Evolutionary conservation across 305 asterid genomes (phyloP).

Genomic region (Nicotiana rustica): DNA sequence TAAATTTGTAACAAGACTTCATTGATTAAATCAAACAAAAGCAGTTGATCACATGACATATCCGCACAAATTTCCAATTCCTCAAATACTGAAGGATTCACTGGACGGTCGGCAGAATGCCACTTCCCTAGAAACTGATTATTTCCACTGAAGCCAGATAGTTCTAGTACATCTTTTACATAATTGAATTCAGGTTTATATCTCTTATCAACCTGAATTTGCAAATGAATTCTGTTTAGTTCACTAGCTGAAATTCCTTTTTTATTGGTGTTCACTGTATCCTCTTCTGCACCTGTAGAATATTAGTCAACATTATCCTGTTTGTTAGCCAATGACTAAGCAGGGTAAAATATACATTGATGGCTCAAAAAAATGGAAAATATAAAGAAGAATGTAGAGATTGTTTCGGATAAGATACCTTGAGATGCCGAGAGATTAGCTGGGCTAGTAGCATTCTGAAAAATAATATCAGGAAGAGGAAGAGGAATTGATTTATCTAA

Average conservation of each 20-base stretch:
- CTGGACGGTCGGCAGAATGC: slow-evolving; percentile 23
- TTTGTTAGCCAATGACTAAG: not conserved
- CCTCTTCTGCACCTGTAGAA: slow-evolving; percentile 12
- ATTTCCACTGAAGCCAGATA: slow-evolving; percentile 67
- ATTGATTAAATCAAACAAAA: slow-evolving; percentile 73
- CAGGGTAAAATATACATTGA: no score
- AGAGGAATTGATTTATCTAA: slow-evolving; percentile 38
- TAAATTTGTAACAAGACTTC: slow-evolving; percentile 68
- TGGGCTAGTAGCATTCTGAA: slow-evolving; percentile 42
- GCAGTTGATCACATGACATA: slow-evolving; percentile 46
- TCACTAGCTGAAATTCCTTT: slow-evolving; percentile 23
- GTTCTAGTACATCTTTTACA: slow-evolving; percentile 68
- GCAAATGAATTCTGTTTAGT: slow-evolving; percentile 41
- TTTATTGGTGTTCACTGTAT: not conserved
- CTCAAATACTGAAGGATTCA: slow-evolving; percentile 34
- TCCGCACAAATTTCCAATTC: slow-evolving; percentile 13
- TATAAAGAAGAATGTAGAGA: not conserved
- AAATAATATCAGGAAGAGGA: slow-evolving; percentile 39
- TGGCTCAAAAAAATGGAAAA: not conserved
- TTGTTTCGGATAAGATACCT: slow-evolving; percentile 35
- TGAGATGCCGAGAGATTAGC: not conserved
- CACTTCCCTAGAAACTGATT: slow-evolving; percentile 36
- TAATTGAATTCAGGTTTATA: slow-evolving; percentile 62
- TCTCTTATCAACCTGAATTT: slow-evolving; percentile 49
- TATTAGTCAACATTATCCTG: slow-evolving; percentile 34